Base-by-base conservation (phyloP, 1,284 basidiomycete genomes). In the Pascua guehoae region DNA sequence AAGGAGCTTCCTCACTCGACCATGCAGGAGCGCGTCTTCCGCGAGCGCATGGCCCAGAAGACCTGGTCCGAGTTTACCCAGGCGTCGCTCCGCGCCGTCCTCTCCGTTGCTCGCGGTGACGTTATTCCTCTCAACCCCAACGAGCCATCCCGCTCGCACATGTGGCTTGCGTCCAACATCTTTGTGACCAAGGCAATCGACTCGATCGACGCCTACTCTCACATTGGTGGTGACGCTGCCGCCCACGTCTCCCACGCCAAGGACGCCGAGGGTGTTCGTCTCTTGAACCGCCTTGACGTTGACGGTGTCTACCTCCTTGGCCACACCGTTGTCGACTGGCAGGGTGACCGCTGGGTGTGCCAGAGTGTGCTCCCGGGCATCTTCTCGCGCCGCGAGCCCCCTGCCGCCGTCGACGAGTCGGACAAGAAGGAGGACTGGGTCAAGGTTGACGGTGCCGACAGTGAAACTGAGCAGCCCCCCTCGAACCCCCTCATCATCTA, bases 251-350 rank as follows among this genome's bases (percentile, higher is more conserved):
- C 81, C 9, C 81, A 82, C 41, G 79, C 77, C 66, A 84, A 84
- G 73, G 83, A 84, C 62, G 78, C 81, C n/a, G 73, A 74, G 48
- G 82, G 81, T 51, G 79, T 83, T 66, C 75, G 76, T 56, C 62
- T 79, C 36, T 75, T 83, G 60, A 81, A 82, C 72, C 79, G 79
- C 58, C 73, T 82, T 56, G 82, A 83, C 60, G 66, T 92, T 49
- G 89, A 93, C 67, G 91, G 91, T 24, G 84, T 84, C 58, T 91
- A 88, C 74, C 83, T 86, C 47, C 80, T 94, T 39, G 91, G 91
- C 41, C 78, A 81, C 57, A 81, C 81, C 37, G 78, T 84, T 37
- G 76, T 84, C 51, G 83, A 84, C 69, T 83, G 79, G 79, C 77
- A 77, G 58, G 83, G 83, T 42, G 79, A 81, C 67, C 77, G 83